Conservation (phyloP, 306 rosid species). For the Cajanus cajan region DNA sequence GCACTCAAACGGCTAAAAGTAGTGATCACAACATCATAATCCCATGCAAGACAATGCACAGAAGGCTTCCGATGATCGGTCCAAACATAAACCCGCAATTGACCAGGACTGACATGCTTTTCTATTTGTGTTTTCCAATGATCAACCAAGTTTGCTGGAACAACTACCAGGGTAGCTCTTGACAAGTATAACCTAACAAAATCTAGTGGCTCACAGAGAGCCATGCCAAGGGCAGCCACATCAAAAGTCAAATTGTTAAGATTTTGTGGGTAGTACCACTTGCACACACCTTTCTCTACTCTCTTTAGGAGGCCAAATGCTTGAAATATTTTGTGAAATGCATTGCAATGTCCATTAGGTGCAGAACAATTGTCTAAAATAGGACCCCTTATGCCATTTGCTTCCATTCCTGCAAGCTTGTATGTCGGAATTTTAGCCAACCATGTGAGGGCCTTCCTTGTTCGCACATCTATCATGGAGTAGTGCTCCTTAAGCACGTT, state of each 20-base stretch:
- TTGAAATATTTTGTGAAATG: conserved; percentile 62
- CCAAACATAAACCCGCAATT: conserved; percentile 73
- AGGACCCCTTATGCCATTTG: conserved; percentile 75
- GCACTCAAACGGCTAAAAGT: conserved; percentile 92
- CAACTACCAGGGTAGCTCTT: conserved; percentile 88
- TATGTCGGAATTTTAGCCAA: conserved; percentile 62
- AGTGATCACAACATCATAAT: conserved; percentile 89
- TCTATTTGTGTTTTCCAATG: conserved; percentile 95
- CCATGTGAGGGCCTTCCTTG: conserved; percentile 84
- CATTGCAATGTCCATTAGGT: conserved; percentile 44
- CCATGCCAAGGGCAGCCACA: conserved; percentile 75
- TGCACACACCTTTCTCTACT: conserved; percentile 62
- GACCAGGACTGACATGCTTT: conserved; percentile 80
- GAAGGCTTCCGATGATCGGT: conserved; percentile 68
- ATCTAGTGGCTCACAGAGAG: conserved; percentile 76
- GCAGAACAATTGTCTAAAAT: conserved; percentile 37
- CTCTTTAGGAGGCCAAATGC: conserved; percentile 82
- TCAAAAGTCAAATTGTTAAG: conserved; percentile 82
- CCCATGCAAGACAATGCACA: conserved; percentile 95
- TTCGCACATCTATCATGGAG: conserved; percentile 55
- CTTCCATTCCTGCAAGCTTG: conserved; percentile 73
- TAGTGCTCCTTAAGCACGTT: conserved; percentile 80
- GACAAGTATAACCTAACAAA: conserved; percentile 79
- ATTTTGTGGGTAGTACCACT: conserved; percentile 78
- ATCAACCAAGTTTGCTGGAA: conserved; percentile 85